Percentiles rank a stretch among this genome's conserved stretches.
These are phyloP conservation scores for Pistacia atlantica DNA, from an alignment of 345 rosid species.

Conservation along the genomic window DNA sequence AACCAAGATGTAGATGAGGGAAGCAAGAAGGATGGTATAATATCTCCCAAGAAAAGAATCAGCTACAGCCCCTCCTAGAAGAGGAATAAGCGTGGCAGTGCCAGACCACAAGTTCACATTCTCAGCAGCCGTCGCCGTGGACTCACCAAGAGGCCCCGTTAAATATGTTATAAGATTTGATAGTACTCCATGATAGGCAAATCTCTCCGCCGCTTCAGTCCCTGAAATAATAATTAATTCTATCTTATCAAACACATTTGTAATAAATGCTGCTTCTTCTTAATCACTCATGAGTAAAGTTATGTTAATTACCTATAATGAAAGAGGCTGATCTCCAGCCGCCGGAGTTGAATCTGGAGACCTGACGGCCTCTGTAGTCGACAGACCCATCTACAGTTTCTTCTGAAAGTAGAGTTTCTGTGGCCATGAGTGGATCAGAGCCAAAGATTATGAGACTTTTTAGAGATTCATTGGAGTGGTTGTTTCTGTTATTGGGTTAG, in stretches of 20 bases:
- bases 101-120: conserved; percentile 56
- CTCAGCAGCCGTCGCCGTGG: conserved; percentile 49
- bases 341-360: conserved; percentile 29
- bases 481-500: no score
- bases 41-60: conserved; percentile 55
- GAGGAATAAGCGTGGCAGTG: conserved; percentile 44
- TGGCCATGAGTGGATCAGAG: conserved; percentile 12
- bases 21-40: conserved; percentile 43
- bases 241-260: conserved; percentile 7
- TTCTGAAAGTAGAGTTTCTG: conserved; percentile 5
- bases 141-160: conserved; percentile 50
- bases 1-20: conserved; percentile 47
- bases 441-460: no score
- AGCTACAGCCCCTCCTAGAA: conserved; percentile 50
- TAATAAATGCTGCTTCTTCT: conserved; percentile 31
- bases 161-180: conserved; percentile 48
- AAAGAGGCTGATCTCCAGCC: conserved; percentile 36
- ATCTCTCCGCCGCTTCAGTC: conserved; percentile 56
- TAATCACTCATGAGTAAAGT: neutral
- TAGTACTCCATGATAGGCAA: conserved; percentile 40
- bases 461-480: no score
- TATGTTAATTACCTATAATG: conserved; percentile 29
- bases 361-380: conserved; percentile 21
- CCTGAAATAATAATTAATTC: conserved; percentile 4
- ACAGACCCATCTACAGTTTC: conserved; percentile 22